Evolutionary conservation across 2,329 filamentous ascomycete species (phyloP), one percentile per base, ranked within the genome.

Genomic region (Fusarium napiforme): DNA sequence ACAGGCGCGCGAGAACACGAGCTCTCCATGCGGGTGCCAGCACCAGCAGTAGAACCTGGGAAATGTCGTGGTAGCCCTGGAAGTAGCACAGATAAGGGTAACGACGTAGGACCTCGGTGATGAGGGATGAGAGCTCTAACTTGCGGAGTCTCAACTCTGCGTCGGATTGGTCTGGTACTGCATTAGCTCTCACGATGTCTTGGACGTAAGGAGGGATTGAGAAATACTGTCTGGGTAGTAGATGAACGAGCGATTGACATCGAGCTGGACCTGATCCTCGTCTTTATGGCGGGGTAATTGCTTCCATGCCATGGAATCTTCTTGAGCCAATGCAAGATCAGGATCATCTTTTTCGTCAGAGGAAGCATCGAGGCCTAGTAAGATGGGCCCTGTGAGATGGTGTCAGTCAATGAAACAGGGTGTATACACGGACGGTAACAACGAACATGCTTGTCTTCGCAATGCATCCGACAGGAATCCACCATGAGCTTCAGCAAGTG

Each of bases 21-120:
- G 88, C 85, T 21, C 93, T 91, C 60, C 86, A 81, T 28, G 86
- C 79, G 15, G 89, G 84, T 1, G 92, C 92, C 8, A 99, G 87
- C 16, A 98, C 95, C 19, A 99, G 88, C 45, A 98, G 89, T 67
- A 99, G 88, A 30, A 99, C 96, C 83, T 99, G 97, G 77, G 94
- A 96, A 78, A 99, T 98, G 84, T 99, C 96, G 83, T 99, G 96
- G 81, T 97, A 99, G 80, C 96, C 96, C 84, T 99, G 96, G 82
- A 99, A 99, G 84, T 99, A 99, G 85, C 91, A 94, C 40, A 99
- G 89, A 80, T 92, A 91, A 21, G 95, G 94, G 78, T 97, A 88
- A 39, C 89, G 89, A 60, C 97, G 92, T 50, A 99, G 88, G 19
- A 97, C 90, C 73, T 93, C 88, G 58, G 90, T 89, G 78, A 99